Percentiles rank a stretch among this genome's conserved stretches.
Conservation (phyloP, 306 rosid species). For the Begonia loranthoides region DNA sequence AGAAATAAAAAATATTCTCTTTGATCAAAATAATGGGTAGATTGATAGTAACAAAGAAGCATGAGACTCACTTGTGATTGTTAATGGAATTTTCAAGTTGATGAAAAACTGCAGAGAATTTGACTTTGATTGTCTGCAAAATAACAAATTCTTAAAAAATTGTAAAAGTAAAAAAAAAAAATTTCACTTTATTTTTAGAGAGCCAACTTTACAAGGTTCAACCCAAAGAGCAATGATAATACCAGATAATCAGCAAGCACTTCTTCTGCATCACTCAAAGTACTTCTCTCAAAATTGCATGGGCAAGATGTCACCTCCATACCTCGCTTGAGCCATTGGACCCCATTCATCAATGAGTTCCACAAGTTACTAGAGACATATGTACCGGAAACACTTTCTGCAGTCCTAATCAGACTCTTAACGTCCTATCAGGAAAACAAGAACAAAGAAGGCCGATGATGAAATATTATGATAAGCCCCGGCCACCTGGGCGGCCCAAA, state of each 20-base stretch:
- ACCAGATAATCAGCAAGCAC: constrained; percentile 49
- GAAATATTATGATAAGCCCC: too few species aligned
- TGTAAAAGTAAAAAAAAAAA: too few species aligned
- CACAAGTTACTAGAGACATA: constrained; percentile 37
- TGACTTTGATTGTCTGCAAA: constrained; percentile 48
- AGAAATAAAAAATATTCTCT: neutral
- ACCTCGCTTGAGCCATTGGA: constrained; percentile 70
- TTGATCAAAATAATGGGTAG: neutral
- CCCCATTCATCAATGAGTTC: constrained; percentile 39
- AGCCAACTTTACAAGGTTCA: neutral
- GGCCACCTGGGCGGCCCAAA: too few species aligned
- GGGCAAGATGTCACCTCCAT: constrained; percentile 38
- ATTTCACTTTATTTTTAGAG: too few species aligned
- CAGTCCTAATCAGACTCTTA: constrained; percentile 37
- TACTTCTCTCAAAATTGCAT: constrained; percentile 31
- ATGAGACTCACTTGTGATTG: constrained; percentile 58
- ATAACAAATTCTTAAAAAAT: constrained; percentile 3
- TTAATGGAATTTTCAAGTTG: constrained; percentile 58
- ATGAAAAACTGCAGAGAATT: constrained; percentile 31
- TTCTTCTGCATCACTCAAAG: constrained; percentile 56
- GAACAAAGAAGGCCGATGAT: neutral
- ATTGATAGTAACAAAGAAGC: constrained; percentile 1
- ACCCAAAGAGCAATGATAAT: constrained; percentile 5
- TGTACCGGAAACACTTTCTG: constrained; percentile 28
- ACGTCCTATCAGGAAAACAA: constrained; percentile 46